Conservation (phyloP, 257 asterid genomes). For the Scutellaria baicalensis region DNA sequence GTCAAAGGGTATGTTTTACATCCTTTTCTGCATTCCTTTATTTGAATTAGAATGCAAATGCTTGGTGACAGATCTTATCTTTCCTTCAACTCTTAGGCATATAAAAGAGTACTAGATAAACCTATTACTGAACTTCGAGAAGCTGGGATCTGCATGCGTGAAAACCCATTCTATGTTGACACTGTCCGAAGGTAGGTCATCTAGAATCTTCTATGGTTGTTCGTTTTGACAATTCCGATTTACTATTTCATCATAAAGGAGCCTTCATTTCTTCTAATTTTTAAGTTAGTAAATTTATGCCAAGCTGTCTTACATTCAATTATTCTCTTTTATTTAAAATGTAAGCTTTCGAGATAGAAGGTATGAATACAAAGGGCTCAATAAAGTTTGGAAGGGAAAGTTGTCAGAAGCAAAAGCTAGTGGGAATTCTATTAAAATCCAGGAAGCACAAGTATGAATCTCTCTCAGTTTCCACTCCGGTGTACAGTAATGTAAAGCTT, state of each 20-base stretch:
- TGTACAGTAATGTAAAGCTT: conserved; percentile 4
- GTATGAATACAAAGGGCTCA: conserved; percentile 92
- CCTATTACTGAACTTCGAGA: conserved; percentile 95
- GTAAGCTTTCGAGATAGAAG: conserved; percentile 97
- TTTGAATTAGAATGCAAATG: conserved; percentile 7
- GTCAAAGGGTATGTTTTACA: conserved; percentile 67
- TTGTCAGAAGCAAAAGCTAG: conserved; percentile 89
- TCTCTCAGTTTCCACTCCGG: conserved; percentile 17
- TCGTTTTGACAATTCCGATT: background rate
- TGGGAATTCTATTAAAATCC: conserved; percentile 86
- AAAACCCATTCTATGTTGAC: conserved; percentile 95
- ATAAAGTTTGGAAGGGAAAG: conserved; percentile 97
- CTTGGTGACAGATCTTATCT: conserved; percentile 6
- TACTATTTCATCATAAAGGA: background rate
- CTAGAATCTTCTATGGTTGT: conserved; percentile 1
- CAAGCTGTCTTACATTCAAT: conserved; percentile 3
- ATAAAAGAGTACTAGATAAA: conserved; percentile 85
- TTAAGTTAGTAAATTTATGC: background rate
- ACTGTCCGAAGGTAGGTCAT: conserved; percentile 86
- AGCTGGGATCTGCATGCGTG: conserved; percentile 99
- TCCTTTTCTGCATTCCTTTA: conserved; percentile 12
- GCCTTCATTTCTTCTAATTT: conserved; percentile 2
- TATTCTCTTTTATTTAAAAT: conserved; percentile 13
- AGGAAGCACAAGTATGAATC: conserved; percentile 85
- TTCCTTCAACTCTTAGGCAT: conserved; percentile 52